Conservation (phyloP, 2,329 filamentous ascomycete genomes). For the Phialophora expanda region DNA sequence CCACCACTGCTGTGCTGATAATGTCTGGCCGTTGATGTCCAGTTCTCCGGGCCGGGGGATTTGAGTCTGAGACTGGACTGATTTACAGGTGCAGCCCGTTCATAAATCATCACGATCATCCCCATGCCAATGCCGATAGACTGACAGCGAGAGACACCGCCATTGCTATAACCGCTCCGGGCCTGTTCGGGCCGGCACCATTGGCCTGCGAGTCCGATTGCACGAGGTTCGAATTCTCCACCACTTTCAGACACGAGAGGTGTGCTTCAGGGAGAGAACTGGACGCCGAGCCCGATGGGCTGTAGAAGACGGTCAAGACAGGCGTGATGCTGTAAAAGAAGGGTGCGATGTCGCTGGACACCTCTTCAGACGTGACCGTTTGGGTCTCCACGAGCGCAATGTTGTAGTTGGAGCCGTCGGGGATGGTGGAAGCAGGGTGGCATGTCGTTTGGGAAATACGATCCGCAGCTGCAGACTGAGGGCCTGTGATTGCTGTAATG, state of each 20-base stretch:
- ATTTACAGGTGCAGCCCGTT: not conserved
- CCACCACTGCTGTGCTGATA: not conserved
- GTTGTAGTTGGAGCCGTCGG: slow-evolving; percentile 22
- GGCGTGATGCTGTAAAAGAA: slow-evolving; percentile 32
- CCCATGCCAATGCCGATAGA: not conserved
- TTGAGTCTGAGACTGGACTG: not conserved
- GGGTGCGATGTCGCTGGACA: slow-evolving; percentile 27
- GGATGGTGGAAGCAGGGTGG: slow-evolving; percentile 24
- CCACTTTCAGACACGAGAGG: slow-evolving; percentile 31
- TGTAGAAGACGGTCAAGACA: slow-evolving; percentile 28
- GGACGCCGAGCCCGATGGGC: not conserved
- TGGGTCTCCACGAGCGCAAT: slow-evolving; percentile 28
- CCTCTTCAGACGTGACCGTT: slow-evolving; percentile 24
- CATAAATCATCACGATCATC: not conserved
- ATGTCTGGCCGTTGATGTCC: not conserved
- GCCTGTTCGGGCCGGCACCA: not conserved
- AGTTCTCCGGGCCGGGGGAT: no score
- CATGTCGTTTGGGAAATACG: slow-evolving; percentile 22
- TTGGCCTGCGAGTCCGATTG: slow-evolving; percentile 6
- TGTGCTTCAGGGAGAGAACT: slow-evolving; percentile 18
- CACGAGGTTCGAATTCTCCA: slow-evolving; percentile 21
- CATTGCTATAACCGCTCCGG: not conserved
- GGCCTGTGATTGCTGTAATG: slow-evolving; percentile 23
- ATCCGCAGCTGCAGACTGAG: slow-evolving; percentile 6
- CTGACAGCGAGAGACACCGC: not conserved